phyloP scores from a whole-genome alignment of 2,329 filamentous ascomycete species.

The Nothophoma quercina region DNA sequence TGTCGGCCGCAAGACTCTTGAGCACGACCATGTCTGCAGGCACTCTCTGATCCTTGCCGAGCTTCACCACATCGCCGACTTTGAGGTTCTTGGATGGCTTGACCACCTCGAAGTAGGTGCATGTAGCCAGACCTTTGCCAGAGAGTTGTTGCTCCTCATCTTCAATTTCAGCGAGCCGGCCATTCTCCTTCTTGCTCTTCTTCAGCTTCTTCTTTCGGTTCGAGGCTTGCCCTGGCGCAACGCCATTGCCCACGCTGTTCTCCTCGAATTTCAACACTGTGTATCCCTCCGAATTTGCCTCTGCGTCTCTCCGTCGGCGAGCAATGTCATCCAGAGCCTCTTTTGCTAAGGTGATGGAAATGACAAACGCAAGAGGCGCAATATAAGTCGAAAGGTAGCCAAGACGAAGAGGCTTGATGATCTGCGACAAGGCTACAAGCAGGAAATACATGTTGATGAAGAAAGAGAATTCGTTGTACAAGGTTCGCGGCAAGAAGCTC shows the following conservation, averaged over 20 bases:
- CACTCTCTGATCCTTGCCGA: constrained; percentile 89
- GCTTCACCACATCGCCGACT: constrained; percentile 93
- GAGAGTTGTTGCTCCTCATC: constrained; percentile 68
- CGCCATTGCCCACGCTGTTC: constrained; percentile 49
- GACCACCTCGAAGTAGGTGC: constrained; percentile 70
- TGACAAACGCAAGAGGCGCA: constrained; percentile 88
- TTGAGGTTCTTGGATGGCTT: constrained; percentile 88
- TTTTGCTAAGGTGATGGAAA: constrained; percentile 91
- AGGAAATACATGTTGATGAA: constrained; percentile 99
- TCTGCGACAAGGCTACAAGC: constrained; percentile 91
- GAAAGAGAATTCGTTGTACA: constrained; percentile 99
- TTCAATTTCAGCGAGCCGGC: constrained; percentile 69
- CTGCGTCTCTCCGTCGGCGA: constrained; percentile 82
- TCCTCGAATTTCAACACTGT: constrained; percentile 77
- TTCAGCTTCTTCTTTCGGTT: constrained; percentile 42
- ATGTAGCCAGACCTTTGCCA: constrained; percentile 46
- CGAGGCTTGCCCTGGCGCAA: constrained; percentile 41
- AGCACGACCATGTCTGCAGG: constrained; percentile 94
- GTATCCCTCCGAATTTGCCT: constrained; percentile 93
- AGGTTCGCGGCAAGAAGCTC: constrained; percentile 90
- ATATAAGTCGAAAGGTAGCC: constrained; percentile 96
- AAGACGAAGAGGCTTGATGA: constrained; percentile 86
- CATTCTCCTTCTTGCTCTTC: constrained; percentile 47
- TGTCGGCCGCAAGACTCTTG: constrained; percentile 70
- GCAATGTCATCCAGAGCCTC: constrained; percentile 95